Base-by-base conservation (phyloP, 108 stramenopile genomes). In the Skeletonema tropicum region DNA sequence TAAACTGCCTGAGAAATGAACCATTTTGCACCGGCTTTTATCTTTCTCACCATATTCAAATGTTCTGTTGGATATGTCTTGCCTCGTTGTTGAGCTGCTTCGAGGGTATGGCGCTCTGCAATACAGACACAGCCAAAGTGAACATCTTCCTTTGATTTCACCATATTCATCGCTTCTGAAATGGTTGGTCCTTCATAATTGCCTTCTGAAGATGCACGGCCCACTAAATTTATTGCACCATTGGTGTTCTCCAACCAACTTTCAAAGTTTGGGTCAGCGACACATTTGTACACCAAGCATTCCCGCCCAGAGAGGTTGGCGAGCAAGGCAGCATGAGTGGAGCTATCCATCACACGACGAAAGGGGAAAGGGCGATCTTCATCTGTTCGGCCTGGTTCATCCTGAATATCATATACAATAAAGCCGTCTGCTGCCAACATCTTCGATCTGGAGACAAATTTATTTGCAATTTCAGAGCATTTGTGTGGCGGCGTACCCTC, bases 351-450 rank as follows among this genome's bases (percentile, higher is more conserved):
- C 30, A 84, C 64, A 31, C 73, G 63, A 6, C 88, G 83, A 65
- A 89, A 89, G 19, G 88, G 86, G 70, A 87, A 89, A 2, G 86
- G 86, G 19, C 88, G 71, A 14, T 57, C 32, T 25, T 64, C 73
- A 60, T 68, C 65, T 14, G 74, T 59, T 5, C 88, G 82, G n/a
- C 79, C 73, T 23, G 80, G 73, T 69, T 89, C 88, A 74, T 89
- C 88, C 68, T 89, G 88, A 64, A 89, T 89, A 60, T 89, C 88
- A 52, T 89, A 89, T 5, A 89, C 84, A 41, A 89, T 87, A 60
- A 85, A 89, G 3, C 88, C 88, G 63, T 89, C 88, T 13, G 73
- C 73, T 5, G 88, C 88, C 42, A 89, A 70, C 12, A 78, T 78
- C 26, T 29, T 10, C 76, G 49, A 0, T 3, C 88, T 65, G 13